Conservation (phyloP, 345 rosid genomes). For the Draba incana region DNA sequence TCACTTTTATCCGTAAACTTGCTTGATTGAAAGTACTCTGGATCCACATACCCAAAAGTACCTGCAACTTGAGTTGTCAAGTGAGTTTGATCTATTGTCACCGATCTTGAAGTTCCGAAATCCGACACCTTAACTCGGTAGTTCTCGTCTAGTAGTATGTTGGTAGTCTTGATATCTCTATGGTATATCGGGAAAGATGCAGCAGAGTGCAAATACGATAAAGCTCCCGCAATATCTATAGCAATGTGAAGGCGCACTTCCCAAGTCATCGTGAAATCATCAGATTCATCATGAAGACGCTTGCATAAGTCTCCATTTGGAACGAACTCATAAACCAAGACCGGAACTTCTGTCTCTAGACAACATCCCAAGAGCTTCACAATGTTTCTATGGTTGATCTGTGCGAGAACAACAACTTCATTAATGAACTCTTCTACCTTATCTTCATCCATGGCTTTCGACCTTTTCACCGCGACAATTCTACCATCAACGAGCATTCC, state of each 20-base stretch:
- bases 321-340: conserved; percentile 39
- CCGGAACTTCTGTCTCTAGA: conserved; percentile 37
- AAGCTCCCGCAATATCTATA: conserved; percentile 29
- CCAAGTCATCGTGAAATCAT: conserved; percentile 36
- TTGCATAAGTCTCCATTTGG: conserved; percentile 35
- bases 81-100: conserved; percentile 38
- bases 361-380: conserved; percentile 44
- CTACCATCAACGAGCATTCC: conserved; percentile 36
- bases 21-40: conserved; percentile 49
- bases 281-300: conserved; percentile 34
- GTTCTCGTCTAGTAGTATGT: conserved; percentile 36
- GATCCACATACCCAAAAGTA: conserved; percentile 53
- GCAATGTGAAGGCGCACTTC: conserved; percentile 26
- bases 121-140: conserved; percentile 39
- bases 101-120: conserved; percentile 43
- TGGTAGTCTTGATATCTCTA: conserved; percentile 42
- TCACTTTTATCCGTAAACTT: conserved; percentile 50
- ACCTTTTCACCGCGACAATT: conserved; percentile 36
- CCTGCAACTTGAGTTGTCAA: conserved; percentile 47
- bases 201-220: conserved; percentile 34
- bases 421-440: conserved; percentile 44
- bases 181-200: conserved; percentile 40
- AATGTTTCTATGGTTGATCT: conserved; percentile 40
- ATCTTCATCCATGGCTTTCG: conserved; percentile 33
- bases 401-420: conserved; percentile 40